These are phyloP conservation scores for Phytophthora litchii DNA, from an alignment of 352 stramenopile species.

Conservation along the genomic window DNA sequence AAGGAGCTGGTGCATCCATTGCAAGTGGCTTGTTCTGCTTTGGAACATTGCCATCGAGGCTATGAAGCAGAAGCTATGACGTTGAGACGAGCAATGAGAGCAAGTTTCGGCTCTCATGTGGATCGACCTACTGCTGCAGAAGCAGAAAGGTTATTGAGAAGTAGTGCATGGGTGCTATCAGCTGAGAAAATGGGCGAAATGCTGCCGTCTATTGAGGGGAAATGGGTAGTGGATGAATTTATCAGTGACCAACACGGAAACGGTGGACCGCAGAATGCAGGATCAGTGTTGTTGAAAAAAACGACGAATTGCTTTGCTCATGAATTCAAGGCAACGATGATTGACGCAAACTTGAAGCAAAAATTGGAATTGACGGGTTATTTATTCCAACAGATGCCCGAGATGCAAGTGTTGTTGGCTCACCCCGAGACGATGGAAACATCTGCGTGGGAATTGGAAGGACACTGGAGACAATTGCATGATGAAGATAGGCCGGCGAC, in stretches of 20 bases:
- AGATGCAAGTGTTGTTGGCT: constrained; percentile 55
- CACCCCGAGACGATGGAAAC: constrained; percentile 29
- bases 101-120: constrained; percentile 40
- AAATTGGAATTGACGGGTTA: constrained; percentile 67
- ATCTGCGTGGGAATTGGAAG: constrained; percentile 64
- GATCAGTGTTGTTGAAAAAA: constrained; percentile 70
- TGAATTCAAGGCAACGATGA: constrained; percentile 65
- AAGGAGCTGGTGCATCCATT: constrained; percentile 35
- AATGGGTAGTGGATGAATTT: constrained; percentile 84
- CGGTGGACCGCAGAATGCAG: constrained; percentile 55
- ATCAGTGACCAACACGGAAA: constrained; percentile 55
- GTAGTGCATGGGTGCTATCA: constrained; percentile 69
- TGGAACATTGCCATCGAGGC: constrained; percentile 69
- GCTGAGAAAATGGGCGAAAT: constrained; percentile 42
- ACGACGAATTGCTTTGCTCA: constrained; percentile 64
- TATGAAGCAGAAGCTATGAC: constrained; percentile 64
- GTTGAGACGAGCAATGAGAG: constrained; percentile 46
- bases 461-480: constrained; percentile 78
- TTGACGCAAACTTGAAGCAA: constrained; percentile 36
- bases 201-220: constrained; percentile 72
- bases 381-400: constrained; percentile 56
- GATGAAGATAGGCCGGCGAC: constrained; percentile 28
- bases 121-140: constrained; percentile 45
- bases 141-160: constrained; percentile 51
- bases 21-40: constrained; percentile 47